phyloP scores from a whole-genome alignment of 148 eudicot species.

The Pouteria glomerata region DNA sequence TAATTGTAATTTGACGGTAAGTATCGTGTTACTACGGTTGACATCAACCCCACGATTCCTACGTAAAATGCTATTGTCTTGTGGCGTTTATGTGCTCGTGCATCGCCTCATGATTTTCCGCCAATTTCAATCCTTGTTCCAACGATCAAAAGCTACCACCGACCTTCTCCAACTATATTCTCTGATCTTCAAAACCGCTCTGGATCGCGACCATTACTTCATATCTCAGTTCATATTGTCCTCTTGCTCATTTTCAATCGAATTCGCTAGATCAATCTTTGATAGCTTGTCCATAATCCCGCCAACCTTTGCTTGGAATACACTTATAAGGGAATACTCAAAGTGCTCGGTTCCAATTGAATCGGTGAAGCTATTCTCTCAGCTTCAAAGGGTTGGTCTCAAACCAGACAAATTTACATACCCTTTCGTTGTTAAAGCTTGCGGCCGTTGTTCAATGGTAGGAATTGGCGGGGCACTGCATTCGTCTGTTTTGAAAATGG shows the following conservation, averaged over 20 bases:
- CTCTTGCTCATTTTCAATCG: conserved; percentile 24
- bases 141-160: conserved; percentile 22
- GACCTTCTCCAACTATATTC: conserved; percentile 30
- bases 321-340: conserved; percentile 35
- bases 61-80: too few relatives aligned
- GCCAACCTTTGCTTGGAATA: conserved; percentile 33
- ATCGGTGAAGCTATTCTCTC: conserved; percentile 27
- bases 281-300: conserved; percentile 24
- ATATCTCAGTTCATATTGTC: conserved; percentile 26
- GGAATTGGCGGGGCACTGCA: conserved; percentile 38
- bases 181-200: conserved; percentile 33
- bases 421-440: conserved; percentile 54
- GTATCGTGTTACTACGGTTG: too few relatives aligned
- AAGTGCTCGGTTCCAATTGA: conserved; percentile 29
- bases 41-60: too few relatives aligned
- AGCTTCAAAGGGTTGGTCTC: conserved; percentile 20
- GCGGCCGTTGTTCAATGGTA: conserved; percentile 30
- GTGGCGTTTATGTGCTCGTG: too few relatives aligned
- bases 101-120: conserved; percentile 22
- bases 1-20: too few relatives aligned
- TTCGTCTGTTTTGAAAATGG: conserved; percentile 30
- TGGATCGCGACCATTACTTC: conserved; percentile 23
- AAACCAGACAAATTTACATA: conserved; percentile 41
- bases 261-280: conserved; percentile 20
- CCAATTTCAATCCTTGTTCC: conserved; percentile 27